A percentile compares a stretch with the other conserved stretches of the same genome.
phyloP scores from a whole-genome alignment of 192 early-diverging fungal genomes.

The Rhizophlyctis rosea region DNA sequence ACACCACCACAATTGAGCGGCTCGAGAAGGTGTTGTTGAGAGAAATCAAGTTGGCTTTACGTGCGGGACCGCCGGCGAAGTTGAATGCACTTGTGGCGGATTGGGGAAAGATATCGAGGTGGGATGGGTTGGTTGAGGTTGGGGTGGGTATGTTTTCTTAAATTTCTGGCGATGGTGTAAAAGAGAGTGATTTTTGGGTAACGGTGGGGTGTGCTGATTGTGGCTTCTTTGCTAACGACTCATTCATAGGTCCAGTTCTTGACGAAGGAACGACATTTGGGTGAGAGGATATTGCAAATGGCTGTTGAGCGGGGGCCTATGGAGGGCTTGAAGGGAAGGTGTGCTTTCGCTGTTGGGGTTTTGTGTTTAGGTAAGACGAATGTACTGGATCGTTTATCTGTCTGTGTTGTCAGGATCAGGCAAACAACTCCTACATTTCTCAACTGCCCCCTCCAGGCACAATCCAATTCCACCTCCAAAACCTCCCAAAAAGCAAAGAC shows the following conservation, averaged over 20 bases:
- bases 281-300: neutral
- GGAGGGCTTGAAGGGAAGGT: too few species aligned
- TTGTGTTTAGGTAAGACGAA: too few species aligned
- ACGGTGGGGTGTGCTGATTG: too few species aligned
- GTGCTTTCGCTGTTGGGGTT: too few species aligned
- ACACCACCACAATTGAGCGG: too few species aligned
- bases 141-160: neutral
- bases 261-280: neutral
- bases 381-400: too few species aligned
- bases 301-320: neutral
- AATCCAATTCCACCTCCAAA: neutral
- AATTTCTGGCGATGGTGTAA: neutral
- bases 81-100: neutral
- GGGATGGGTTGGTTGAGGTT: neutral
- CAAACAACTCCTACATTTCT: too few species aligned
- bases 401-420: too few species aligned
- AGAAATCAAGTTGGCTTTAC: neutral
- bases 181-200: too few species aligned
- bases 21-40: neutral
- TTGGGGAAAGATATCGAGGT: neutral
- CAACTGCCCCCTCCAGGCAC: too few species aligned
- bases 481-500: neutral
- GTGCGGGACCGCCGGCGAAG: neutral
- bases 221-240: too few species aligned
- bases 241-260: neutral